Percentiles rank a stretch among this genome's conserved stretches.
Conservation (phyloP, 768 basidiomycete genomes). For the Galerina marginata region DNA sequence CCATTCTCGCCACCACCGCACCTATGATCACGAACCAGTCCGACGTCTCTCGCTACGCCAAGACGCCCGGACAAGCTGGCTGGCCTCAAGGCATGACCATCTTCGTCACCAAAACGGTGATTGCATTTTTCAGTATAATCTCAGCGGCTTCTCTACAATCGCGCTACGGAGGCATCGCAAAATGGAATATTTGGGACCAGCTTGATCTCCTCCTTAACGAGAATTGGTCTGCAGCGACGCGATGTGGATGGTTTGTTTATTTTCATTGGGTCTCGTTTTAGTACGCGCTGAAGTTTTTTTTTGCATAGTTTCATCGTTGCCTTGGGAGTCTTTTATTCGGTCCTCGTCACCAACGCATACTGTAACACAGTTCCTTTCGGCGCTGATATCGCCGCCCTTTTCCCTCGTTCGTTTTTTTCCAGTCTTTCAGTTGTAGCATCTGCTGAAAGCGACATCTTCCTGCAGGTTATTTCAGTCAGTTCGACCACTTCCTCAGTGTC, state of each 20-base stretch:
- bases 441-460: not conserved
- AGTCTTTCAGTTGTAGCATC: not conserved
- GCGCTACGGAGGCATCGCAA: slow-evolving; percentile 16
- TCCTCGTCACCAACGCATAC: slow-evolving; percentile 22
- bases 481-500: not conserved
- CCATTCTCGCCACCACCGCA: slow-evolving; percentile 18
- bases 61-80: slow-evolving; percentile 15
- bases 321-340: slow-evolving; percentile 14
- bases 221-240: slow-evolving; percentile 18
- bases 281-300: not conserved
- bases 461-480: slow-evolving; percentile 14
- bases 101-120: slow-evolving; percentile 14
- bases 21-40: slow-evolving; percentile 23
- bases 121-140: slow-evolving; percentile 20
- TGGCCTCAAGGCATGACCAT: slow-evolving; percentile 21
- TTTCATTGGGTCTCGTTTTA: not conserved
- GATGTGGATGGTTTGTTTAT: slow-evolving; percentile 16
- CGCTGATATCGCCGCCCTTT: slow-evolving; percentile 19
- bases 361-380: slow-evolving; percentile 20
- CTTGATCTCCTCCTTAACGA: slow-evolving; percentile 14
- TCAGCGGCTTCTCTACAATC: slow-evolving; percentile 20
- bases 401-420: slow-evolving; percentile 9
- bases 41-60: slow-evolving; percentile 20
- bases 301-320: slow-evolving; percentile 16
- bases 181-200: slow-evolving; percentile 22